phyloP scores from a whole-genome alignment of 352 stramenopile species.

The Globisporangium emineosum region DNA sequence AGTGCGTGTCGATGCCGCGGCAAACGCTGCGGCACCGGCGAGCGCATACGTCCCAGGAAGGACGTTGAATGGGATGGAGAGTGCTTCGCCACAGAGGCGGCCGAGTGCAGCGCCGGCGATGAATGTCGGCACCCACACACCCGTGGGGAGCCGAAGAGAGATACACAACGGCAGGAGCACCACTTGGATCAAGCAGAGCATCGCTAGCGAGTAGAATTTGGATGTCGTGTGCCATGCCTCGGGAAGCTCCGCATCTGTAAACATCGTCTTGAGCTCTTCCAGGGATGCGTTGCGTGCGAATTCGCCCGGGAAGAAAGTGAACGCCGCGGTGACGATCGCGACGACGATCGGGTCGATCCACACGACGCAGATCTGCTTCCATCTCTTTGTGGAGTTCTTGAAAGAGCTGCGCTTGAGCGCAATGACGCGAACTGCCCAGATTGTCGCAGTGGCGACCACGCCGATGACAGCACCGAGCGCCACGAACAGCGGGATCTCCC shows the following conservation, averaged over 20 bases:
- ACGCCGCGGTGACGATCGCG: conserved; percentile 52
- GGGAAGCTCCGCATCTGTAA: conserved; percentile 47
- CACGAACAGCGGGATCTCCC: conserved; percentile 71
- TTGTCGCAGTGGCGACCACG: conserved; percentile 47
- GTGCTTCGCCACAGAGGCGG: conserved; percentile 68
- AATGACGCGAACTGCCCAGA: conserved; percentile 57
- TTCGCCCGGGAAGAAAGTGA: conserved; percentile 71
- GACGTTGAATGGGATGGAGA: conserved; percentile 25
- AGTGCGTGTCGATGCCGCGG: conserved; percentile 64
- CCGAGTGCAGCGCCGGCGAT: conserved; percentile 81
- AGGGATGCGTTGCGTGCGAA: conserved; percentile 59
- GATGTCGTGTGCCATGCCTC: conserved; percentile 47
- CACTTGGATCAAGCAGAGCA: conserved; percentile 49
- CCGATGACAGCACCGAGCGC: conserved; percentile 61
- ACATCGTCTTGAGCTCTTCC: conserved; percentile 59
- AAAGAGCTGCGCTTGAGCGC: conserved; percentile 35
- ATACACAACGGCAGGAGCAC: conserved; percentile 79
- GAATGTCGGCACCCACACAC: conserved; percentile 84
- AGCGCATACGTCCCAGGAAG: conserved; percentile 77
- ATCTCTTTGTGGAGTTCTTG: conserved; percentile 37
- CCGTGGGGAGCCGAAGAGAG: conserved; percentile 74
- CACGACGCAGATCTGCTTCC: conserved; percentile 49
- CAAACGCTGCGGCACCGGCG: conserved; percentile 71
- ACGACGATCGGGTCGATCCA: conserved; percentile 70
- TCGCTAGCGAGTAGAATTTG: conserved; percentile 62